Percentiles rank a stretch among this genome's conserved stretches.
These are phyloP conservation scores for Avicennia marina DNA, from an alignment of 257 asterid genomes.

Conservation along the genomic window DNA sequence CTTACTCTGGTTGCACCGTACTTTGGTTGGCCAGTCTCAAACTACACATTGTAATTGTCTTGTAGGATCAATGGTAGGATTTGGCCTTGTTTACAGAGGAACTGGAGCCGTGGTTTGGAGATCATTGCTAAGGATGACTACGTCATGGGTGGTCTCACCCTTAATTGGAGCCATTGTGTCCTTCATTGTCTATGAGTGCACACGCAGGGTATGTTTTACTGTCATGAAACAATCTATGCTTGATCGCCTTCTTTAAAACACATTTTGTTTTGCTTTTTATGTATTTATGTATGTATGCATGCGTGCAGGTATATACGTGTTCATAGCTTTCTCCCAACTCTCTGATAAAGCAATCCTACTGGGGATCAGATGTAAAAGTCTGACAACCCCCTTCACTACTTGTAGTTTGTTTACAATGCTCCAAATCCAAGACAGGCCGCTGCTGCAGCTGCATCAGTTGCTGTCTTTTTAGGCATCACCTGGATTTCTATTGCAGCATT, in stretches of 20 bases:
- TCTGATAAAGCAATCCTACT: too few relatives aligned
- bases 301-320: too few relatives aligned
- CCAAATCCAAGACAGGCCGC: constrained; percentile 96
- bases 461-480: constrained; percentile 76
- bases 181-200: constrained; percentile 87
- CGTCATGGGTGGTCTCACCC: constrained; percentile 92
- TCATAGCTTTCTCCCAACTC: too few relatives aligned
- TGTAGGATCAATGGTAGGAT: constrained; percentile 98
- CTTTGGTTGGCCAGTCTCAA: constrained; percentile 95
- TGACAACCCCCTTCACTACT: constrained; percentile 34
- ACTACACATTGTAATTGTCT: constrained; percentile 93
- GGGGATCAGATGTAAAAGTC: constrained; percentile 13
- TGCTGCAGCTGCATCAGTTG: constrained; percentile 87
- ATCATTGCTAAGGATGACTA: constrained; percentile 80
- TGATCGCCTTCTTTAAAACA: too few relatives aligned
- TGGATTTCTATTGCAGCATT: constrained; percentile 75
- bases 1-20: constrained; percentile 80
- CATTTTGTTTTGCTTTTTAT: too few relatives aligned
- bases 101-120: constrained; percentile 93
- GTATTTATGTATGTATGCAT: too few relatives aligned
- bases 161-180: constrained; percentile 75
- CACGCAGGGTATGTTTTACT: constrained; percentile 67
- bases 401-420: constrained; percentile 93
- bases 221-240: too few relatives aligned
- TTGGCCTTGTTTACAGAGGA: constrained; percentile 88